Base-by-base conservation (phyloP, 805 yeast genomes). In the Cyberlindnera euphorbiiphila region DNA sequence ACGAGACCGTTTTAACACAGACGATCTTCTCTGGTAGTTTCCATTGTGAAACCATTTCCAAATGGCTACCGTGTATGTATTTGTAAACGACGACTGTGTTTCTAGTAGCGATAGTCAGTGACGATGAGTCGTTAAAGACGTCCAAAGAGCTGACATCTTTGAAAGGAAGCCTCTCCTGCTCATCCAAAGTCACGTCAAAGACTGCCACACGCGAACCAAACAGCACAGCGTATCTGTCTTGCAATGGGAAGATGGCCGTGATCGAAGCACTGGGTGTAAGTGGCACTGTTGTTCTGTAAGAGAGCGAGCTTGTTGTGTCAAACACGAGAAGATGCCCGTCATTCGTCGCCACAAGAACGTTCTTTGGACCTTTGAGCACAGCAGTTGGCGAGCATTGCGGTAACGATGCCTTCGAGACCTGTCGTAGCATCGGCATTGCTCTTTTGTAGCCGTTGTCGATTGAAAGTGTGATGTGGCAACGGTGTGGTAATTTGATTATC, bases 1-100 rank as follows among this genome's bases (percentile, higher is more conserved):
- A 34, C 14, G 48, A 37, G 12, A 60, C 34, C 14, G 51, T 47
- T 30, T 54, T 43, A 16, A 64, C 44, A 6, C 32, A 27, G 2
- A 37, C 26, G 3, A 59, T 37, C 29, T 53, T 51, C 26, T 62
- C 66, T 5, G 53, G 53, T 2, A 59, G 17, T 15, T 48, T 50
- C 22, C 51, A 45, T 29, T 60, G 60, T 16, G 42, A 41, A 5
- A 35, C 39, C 43, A 55, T 51, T 13, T 50, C 53, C 22, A 62
- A 38, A 24, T 55, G 57, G n/a, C n/a, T n/a, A 7, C 52, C 48
- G 30, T 58, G 17, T 8, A 32, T 23, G 15, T 32, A 34, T 8
- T 39, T 31, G 24, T 45, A 45, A 7, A 41, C 29, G 9, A 53
- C 32, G 3, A 53, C 41, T 2, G 43, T 29, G 31, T 42, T 39